A percentile compares a stretch with the other conserved stretches of the same genome.
phyloP scores from a whole-genome alignment of 352 stramenopile genomes.

The Lagenidium giganteum region DNA sequence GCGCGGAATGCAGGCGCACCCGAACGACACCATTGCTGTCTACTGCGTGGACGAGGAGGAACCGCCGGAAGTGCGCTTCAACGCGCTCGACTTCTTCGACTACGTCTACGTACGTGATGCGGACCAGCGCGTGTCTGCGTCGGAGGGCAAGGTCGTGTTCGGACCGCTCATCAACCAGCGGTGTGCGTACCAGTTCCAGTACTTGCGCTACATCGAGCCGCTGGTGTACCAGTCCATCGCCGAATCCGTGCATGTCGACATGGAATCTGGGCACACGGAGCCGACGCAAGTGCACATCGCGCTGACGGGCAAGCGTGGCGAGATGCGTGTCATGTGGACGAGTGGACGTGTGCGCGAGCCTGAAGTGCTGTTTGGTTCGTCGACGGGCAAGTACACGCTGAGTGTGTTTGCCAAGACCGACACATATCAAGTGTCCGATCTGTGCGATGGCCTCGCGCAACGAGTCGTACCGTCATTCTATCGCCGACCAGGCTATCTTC shows the following conservation, averaged over 20 bases:
- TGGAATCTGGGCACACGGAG: constrained; percentile 20
- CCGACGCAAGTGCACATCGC: constrained; percentile 30
- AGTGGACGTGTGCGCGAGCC: constrained; percentile 12
- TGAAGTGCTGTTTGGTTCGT: constrained; percentile 16
- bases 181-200: constrained; percentile 38
- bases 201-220: constrained; percentile 11
- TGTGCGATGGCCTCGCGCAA: constrained; percentile 22
- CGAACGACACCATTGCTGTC: constrained; percentile 26
- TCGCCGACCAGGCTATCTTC: constrained; percentile 28
- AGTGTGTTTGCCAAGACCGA: constrained; percentile 5
- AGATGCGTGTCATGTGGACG: constrained; percentile 40
- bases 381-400: constrained; percentile 4
- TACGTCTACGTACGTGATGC: constrained; percentile 18
- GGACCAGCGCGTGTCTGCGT: not conserved
- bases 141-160: constrained; percentile 17
- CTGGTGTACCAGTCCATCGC: constrained; percentile 14
- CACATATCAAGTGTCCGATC: constrained; percentile 19
- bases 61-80: not conserved
- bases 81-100: constrained; percentile 20
- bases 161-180: constrained; percentile 46
- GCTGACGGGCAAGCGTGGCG: constrained; percentile 16
- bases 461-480: constrained; percentile 14
- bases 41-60: constrained; percentile 33
- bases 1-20: not conserved
- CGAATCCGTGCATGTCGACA: constrained; percentile 23